Evolutionary conservation across 495 filamentous ascomycete genomes (phyloP).

Genomic region (Daldinia grandis): DNA sequence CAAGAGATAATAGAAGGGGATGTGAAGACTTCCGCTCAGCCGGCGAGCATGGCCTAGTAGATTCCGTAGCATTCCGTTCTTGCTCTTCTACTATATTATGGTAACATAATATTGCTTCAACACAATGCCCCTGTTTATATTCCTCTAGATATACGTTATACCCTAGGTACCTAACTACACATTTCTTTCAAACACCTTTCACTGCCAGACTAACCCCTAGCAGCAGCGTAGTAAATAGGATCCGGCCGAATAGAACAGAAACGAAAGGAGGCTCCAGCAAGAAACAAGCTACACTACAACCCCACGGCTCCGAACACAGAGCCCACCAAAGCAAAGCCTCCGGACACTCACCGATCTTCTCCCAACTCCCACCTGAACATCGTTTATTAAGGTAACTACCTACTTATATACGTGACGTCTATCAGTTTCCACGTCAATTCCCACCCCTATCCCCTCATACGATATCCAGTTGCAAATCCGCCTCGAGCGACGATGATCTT

Average conservation of each 20-base stretch:
- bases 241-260: neutral
- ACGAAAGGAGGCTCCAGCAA: neutral
- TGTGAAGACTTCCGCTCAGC: conserved; percentile 6
- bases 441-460: neutral
- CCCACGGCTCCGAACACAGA: neutral
- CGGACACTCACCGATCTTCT: neutral
- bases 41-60: neutral
- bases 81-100: neutral
- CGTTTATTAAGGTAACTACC: neutral
- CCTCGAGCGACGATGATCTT: conserved; percentile 24
- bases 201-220: neutral
- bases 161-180: neutral
- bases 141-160: neutral
- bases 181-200: too few relatives aligned
- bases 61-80: neutral
- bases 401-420: neutral
- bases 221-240: neutral
- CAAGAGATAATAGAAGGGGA: neutral
- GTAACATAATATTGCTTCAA: neutral
- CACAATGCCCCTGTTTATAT: neutral
- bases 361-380: neutral
- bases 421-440: neutral
- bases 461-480: neutral
- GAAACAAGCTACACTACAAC: neutral
- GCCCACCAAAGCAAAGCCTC: neutral